A percentile compares a stretch with the other conserved stretches of the same genome.
Conservation (phyloP, 2,329 filamentous ascomycete species). For the Ceratocystis lukuohia region DNA sequence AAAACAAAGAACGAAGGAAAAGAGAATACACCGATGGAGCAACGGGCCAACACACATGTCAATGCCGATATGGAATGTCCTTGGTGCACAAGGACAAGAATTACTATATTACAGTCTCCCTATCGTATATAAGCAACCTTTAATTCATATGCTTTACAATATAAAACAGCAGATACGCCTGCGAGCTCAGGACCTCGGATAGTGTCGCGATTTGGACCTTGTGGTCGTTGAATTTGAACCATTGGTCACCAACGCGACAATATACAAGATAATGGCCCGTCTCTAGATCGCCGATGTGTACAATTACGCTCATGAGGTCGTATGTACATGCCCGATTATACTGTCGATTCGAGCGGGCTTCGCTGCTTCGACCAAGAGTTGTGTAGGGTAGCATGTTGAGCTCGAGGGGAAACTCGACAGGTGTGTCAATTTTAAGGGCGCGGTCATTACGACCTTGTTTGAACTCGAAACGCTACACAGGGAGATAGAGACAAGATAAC, state of each 20-base stretch:
- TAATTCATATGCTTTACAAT: constrained; percentile 44
- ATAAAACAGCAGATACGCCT: constrained; percentile 88
- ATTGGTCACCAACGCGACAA: constrained; percentile 68
- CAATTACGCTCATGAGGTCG: constrained; percentile 77
- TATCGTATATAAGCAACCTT: neutral
- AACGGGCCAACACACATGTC: too few relatives aligned
- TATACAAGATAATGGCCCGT: constrained; percentile 90
- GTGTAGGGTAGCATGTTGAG: constrained; percentile 89
- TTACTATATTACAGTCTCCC: constrained; percentile 4
- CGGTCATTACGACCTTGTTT: constrained; percentile 50
- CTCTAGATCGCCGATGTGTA: constrained; percentile 86
- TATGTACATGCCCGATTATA: constrained; percentile 59
- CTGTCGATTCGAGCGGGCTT: constrained; percentile 38
- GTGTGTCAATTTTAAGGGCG: constrained; percentile 77
- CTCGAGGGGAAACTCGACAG: constrained; percentile 70
- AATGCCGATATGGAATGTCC: too few relatives aligned
- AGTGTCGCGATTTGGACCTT: constrained; percentile 75
- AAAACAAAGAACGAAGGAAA: constrained; percentile 12
- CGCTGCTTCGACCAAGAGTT: constrained; percentile 43
- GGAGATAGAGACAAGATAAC: neutral
- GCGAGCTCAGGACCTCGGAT: constrained; percentile 69
- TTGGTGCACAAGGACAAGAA: neutral
- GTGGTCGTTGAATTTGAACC: constrained; percentile 94
- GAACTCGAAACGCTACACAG: constrained; percentile 58
- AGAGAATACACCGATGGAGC: neutral